Conservation (phyloP, 148 eudicot genomes). For the Arctostaphylos glauca region DNA sequence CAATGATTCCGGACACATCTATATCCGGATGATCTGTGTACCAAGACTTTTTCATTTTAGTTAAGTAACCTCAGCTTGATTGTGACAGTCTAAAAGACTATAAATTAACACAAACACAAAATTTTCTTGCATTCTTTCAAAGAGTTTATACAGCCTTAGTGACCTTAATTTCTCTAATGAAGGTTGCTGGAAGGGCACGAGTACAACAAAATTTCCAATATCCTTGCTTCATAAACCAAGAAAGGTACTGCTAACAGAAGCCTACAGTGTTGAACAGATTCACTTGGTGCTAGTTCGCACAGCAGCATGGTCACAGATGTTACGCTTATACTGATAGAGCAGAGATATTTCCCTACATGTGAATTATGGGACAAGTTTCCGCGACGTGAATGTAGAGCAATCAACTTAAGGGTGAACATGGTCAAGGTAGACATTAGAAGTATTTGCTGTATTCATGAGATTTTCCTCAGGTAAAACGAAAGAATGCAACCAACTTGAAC, state of each 20-base stretch:
- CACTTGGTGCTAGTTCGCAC: neutral
- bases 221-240: neutral
- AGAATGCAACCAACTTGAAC: neutral
- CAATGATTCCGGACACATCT: too few species aligned
- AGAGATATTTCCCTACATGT: neutral
- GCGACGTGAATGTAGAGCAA: neutral
- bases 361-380: neutral
- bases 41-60: too few species aligned
- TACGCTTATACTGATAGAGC: neutral
- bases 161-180: neutral
- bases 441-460: neutral
- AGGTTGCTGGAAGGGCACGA: neutral
- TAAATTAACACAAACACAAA: neutral
- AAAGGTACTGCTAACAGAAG: neutral
- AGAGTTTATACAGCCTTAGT: neutral
- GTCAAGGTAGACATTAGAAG: neutral
- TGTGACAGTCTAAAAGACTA: neutral
- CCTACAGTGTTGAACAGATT: neutral
- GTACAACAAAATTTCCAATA: neutral
- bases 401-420: too few species aligned
- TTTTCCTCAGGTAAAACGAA: neutral
- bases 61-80: conserved; percentile 4
- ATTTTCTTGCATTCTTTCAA: neutral
- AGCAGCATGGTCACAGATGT: conserved; percentile 1
- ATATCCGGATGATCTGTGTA: too few species aligned